These are phyloP conservation scores for Epichloe sibirici DNA, from an alignment of 2,329 filamentous ascomycete species.

Conservation along the genomic window DNA sequence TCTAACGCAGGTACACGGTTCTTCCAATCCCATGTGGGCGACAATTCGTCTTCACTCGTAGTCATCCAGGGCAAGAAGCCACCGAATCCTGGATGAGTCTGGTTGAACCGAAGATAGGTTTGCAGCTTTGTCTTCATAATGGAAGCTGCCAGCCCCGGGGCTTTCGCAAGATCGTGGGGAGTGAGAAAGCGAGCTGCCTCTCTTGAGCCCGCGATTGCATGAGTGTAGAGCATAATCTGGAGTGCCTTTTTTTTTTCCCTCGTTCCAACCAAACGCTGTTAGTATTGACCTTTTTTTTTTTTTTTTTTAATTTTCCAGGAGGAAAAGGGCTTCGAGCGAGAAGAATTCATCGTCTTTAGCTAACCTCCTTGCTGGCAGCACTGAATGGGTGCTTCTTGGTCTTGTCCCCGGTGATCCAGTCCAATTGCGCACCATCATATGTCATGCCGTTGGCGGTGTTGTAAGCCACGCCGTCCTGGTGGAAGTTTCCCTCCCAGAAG, in stretches of 20 bases:
- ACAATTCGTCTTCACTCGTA: slow-evolving; percentile 17
- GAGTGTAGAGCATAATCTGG: slow-evolving; percentile 31
- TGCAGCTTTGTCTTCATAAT: slow-evolving; percentile 27
- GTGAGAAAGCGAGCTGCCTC: slow-evolving; percentile 27
- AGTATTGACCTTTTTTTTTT: neutral
- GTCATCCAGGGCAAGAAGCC: slow-evolving; percentile 29
- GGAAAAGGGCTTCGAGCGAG: neutral
- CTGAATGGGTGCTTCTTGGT: slow-evolving; percentile 26
- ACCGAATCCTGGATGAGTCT: slow-evolving; percentile 28
- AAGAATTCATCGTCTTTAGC: neutral
- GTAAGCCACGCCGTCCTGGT: slow-evolving; percentile 27
- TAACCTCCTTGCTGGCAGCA: slow-evolving; percentile 25
- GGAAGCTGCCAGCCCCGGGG: slow-evolving; percentile 20
- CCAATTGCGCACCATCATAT: slow-evolving; percentile 27
- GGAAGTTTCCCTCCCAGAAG: slow-evolving; percentile 33
- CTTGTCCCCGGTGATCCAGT: slow-evolving; percentile 23
- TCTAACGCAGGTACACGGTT: slow-evolving; percentile 27
- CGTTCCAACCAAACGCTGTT: neutral
- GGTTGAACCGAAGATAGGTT: slow-evolving; percentile 27
- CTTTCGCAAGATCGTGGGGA: slow-evolving; percentile 18
- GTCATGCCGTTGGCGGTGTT: slow-evolving; percentile 29
- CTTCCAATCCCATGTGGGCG: slow-evolving; percentile 24
- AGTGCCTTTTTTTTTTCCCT: slow-evolving; percentile 20
- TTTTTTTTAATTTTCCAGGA: neutral
- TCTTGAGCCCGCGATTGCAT: slow-evolving; percentile 24